Base-by-base conservation (phyloP, 139 green algal genomes). In the Chlorella sorokiniana region DNA sequence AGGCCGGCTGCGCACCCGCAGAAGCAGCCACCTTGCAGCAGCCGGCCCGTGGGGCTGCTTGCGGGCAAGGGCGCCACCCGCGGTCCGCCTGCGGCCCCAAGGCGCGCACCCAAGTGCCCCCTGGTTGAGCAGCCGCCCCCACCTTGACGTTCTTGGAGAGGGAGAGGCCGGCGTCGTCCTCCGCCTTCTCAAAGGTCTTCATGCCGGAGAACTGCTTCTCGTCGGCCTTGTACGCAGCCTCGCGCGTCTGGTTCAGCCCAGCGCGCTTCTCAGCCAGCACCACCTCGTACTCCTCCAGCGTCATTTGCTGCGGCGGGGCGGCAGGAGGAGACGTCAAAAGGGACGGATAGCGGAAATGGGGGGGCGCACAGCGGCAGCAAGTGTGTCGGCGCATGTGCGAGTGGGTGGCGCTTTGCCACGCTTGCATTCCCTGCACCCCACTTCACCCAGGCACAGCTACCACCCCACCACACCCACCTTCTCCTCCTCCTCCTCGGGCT, bases 181-280 rank as follows among this genome's bases (percentile, higher is more conserved):
- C 84, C 51, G 64, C 62, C 70, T 87, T 84, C 48, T 81, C 51
- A 72, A 84, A 87, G 1, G 81, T 61, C 69, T 84, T 86, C 84
- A 92, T 88, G 52, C 88, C 88, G 48, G 78, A 52, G 69, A 92
- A 91, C 69, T 89, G 76, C n/a, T 59, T 59, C 29, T 79, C 40
- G 70, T 91, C 86, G n/a, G 80, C 81, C 78, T 88, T 87, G 80
- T 63, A 74, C 42, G 56, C 42, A 29, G 83, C 77, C 52, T 87
- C 86, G 14, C 75, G 51, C 37, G 73, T 33, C 86, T 94, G 94
- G 89, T 95, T 95, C 41, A 96, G 87, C 22, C 78, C 89, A 1
- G 91, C 91, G 81, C 91, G 91, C 91, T 95, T 95, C 87, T 93
- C 92, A 11, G 86, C 88, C 84, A 94, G 78, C 78, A 91, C 44